Conservation (phyloP, 495 filamentous ascomycete genomes). For the Aspergillus biplanus region DNA sequence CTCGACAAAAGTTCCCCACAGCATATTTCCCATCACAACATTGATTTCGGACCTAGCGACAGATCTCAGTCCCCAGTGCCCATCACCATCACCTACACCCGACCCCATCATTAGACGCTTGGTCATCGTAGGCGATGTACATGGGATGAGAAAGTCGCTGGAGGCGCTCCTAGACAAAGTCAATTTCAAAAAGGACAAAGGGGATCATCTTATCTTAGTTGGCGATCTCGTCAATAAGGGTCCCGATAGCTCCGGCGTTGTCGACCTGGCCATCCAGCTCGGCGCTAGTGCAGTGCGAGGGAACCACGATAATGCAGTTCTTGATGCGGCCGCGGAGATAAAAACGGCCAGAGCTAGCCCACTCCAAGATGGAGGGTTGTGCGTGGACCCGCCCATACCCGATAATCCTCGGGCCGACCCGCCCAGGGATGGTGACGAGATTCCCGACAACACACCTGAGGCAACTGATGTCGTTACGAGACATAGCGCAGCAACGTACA, state of each 20-base stretch:
- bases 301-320: constrained; percentile 82
- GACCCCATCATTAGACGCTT: constrained; percentile 43
- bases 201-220: constrained; percentile 78
- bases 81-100: not conserved
- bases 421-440: not conserved
- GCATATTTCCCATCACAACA: constrained; percentile 27
- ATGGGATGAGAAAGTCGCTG: constrained; percentile 72
- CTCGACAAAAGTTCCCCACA: constrained; percentile 5
- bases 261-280: constrained; percentile 66
- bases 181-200: constrained; percentile 53
- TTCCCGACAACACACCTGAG: not conserved
- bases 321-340: constrained; percentile 39
- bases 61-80: constrained; percentile 14
- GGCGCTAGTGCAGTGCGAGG: constrained; percentile 76
- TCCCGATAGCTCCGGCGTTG: constrained; percentile 75
- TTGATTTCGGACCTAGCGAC: constrained; percentile 30
- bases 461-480: constrained; percentile 1
- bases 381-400: not conserved
- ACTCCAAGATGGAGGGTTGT: constrained; percentile 66
- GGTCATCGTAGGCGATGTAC: constrained; percentile 83
- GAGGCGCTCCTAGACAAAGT: constrained; percentile 66
- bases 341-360: not conserved
- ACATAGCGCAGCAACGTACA: constrained; percentile 17
- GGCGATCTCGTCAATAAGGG: constrained; percentile 89
- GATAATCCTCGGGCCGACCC: not conserved